Evolutionary conservation across 2,329 filamentous ascomycete species (phyloP).

Genomic region (Aotearoamyces nothofagi): DNA sequence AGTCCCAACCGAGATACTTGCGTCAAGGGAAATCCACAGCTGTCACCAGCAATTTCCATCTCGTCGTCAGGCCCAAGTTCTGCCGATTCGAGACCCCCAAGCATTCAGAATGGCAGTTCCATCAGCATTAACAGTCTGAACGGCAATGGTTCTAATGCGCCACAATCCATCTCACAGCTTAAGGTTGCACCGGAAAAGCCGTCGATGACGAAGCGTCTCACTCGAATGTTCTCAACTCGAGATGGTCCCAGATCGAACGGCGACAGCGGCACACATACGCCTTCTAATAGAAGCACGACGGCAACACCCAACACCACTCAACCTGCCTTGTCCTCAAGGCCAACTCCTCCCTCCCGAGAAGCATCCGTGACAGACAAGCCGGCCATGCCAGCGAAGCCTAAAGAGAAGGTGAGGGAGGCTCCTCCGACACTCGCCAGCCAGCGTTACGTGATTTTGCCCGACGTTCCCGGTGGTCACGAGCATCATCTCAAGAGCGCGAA

Average conservation of each 20-base stretch:
- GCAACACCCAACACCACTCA: constrained; percentile 21
- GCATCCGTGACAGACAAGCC: constrained; percentile 27
- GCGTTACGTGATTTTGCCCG: constrained; percentile 35
- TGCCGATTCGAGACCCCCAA: constrained; percentile 11
- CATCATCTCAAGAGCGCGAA: constrained; percentile 82
- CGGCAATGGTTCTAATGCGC: constrained; percentile 15
- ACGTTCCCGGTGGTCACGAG: constrained; percentile 56
- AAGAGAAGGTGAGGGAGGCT: constrained; percentile 14
- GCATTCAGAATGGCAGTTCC: constrained; percentile 10
- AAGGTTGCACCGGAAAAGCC: constrained; percentile 29
- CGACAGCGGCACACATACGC: constrained; percentile 10
- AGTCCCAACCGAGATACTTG: constrained; percentile 10
- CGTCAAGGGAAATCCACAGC: constrained; percentile 9
- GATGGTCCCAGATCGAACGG: constrained; percentile 23
- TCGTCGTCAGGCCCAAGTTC: constrained; percentile 13
- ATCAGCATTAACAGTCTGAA: constrained; percentile 14
- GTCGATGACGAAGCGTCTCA: constrained; percentile 48
- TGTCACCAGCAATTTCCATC: constrained; percentile 13
- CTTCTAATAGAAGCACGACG: too few relatives aligned
- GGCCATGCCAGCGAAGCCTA: constrained; percentile 17
- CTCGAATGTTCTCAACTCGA: constrained; percentile 49
- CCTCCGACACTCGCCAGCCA: constrained; percentile 14
- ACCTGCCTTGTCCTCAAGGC: too few relatives aligned
- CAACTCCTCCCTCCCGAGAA: constrained; percentile 26
- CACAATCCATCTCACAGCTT: constrained; percentile 13